Percentiles rank a stretch among this genome's conserved stretches.
These are phyloP conservation scores for Bondarzewia mesenterica DNA, from an alignment of 1,284 basidiomycete genomes.

Conservation along the genomic window DNA sequence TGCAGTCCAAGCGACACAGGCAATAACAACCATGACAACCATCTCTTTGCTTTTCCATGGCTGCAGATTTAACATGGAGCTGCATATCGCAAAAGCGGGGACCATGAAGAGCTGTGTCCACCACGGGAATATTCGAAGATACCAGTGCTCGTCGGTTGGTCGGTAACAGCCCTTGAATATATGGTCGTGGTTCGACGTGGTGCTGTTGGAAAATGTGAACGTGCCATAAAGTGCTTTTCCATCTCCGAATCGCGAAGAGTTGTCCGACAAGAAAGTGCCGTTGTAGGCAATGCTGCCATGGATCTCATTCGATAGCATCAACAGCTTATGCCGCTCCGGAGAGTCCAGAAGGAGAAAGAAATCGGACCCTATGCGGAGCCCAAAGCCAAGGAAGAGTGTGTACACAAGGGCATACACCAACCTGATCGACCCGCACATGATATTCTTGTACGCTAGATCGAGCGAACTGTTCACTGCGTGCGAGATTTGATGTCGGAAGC, in stretches of 20 bases:
- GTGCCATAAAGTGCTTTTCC: constrained; percentile 50
- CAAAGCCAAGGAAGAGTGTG: constrained; percentile 82
- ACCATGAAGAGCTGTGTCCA: constrained; percentile 77
- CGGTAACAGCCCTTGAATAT: constrained; percentile 66
- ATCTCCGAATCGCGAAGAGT: constrained; percentile 33
- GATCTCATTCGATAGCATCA: constrained; percentile 43
- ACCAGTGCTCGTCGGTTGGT: constrained; percentile 62
- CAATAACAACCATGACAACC: constrained; percentile 80
- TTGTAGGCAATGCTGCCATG: constrained; percentile 42
- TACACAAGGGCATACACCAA: constrained; percentile 90
- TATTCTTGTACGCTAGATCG: constrained; percentile 84
- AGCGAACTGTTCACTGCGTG: constrained; percentile 72
- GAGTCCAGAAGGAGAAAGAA: constrained; percentile 75
- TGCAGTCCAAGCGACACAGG: constrained; percentile 68
- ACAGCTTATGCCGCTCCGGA: constrained; percentile 44
- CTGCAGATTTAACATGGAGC: constrained; percentile 73
- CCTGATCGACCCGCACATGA: constrained; percentile 80
- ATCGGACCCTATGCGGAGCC: constrained; percentile 83
- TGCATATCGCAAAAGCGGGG: constrained; percentile 68
- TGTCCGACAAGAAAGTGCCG: constrained; percentile 64
- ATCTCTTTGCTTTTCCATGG: constrained; percentile 65
- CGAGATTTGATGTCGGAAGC: constrained; percentile 14
- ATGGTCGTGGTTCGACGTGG: constrained; percentile 32
- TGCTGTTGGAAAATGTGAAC: constrained; percentile 66
- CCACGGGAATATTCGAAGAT: constrained; percentile 66